These are phyloP conservation scores for Paspalum vaginatum DNA, from an alignment of 176 grass and related monocot genomes.

Conservation along the genomic window DNA sequence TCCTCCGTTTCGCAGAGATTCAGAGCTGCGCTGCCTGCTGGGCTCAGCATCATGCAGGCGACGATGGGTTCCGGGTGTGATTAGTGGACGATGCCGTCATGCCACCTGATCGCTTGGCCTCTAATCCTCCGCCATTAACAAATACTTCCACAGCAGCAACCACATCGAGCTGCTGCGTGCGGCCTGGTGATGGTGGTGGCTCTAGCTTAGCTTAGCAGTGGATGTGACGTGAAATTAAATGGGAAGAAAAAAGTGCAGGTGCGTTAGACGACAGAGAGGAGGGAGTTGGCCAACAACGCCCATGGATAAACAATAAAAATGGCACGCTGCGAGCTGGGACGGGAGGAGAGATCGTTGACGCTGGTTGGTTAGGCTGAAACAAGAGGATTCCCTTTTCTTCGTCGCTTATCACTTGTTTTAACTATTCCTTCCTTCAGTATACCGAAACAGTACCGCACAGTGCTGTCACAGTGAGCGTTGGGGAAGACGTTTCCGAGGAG, in stretches of 20 bases:
- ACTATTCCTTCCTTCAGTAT: too few relatives aligned
- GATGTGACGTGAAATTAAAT: background rate
- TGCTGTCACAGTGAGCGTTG: too few relatives aligned
- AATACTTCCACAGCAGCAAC: background rate
- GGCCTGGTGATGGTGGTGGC: background rate
- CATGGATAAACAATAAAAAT: too few relatives aligned
- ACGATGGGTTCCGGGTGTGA: background rate
- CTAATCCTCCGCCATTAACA: constrained; percentile 25
- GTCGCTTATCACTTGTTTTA: too few relatives aligned
- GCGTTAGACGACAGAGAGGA: background rate
- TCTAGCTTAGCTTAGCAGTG: background rate
- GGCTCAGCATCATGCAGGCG: too few relatives aligned
- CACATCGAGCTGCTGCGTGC: background rate
- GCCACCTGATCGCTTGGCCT: constrained; percentile 10
- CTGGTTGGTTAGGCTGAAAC: too few relatives aligned
- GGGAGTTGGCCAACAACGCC: constrained; percentile 29
- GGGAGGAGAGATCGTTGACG: constrained; percentile 7
- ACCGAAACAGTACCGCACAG: too few relatives aligned
- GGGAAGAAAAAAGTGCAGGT: background rate
- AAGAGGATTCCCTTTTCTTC: too few relatives aligned
- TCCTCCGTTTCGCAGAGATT: background rate
- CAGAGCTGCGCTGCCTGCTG: background rate
- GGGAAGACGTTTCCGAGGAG: too few relatives aligned
- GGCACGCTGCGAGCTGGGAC: too few relatives aligned
- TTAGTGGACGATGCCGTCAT: constrained; percentile 33